Percentiles rank a stretch among this genome's conserved stretches.
Evolutionary conservation across 441 rosid species (phyloP).

Genomic region (Biscutella auriculata): DNA sequence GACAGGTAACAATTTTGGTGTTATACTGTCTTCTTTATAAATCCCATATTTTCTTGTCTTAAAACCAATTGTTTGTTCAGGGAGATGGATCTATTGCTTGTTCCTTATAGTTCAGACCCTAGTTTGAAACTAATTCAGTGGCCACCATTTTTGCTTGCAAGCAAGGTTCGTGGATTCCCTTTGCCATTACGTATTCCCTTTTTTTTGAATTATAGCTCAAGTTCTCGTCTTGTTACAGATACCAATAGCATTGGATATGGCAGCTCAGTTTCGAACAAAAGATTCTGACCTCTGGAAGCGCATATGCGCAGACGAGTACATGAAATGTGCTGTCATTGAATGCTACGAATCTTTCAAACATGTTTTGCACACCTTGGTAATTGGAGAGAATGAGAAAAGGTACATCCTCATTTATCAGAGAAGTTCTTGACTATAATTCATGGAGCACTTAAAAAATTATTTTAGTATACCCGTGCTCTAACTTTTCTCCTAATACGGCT

Average conservation of each 20-base stretch:
- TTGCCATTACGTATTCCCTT: not conserved
- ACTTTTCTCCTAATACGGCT: not conserved
- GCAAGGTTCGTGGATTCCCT: slow-evolving; percentile 60
- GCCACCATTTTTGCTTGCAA: slow-evolving; percentile 98
- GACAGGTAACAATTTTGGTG: slow-evolving; percentile 58
- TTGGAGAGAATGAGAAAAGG: slow-evolving; percentile 98
- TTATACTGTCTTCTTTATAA: not conserved
- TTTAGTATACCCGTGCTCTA: not conserved
- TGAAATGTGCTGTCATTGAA: slow-evolving; percentile 97
- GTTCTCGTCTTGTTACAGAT: slow-evolving; percentile 42
- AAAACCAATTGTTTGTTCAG: slow-evolving; percentile 38
- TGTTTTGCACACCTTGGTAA: slow-evolving; percentile 63
- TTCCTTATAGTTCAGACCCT: slow-evolving; percentile 92
- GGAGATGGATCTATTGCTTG: slow-evolving; percentile 96
- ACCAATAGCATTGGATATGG: slow-evolving; percentile 94
- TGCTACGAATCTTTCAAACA: slow-evolving; percentile 93
- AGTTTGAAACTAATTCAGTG: slow-evolving; percentile 93
- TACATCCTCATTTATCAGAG: slow-evolving; percentile 13
- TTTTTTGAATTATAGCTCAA: slow-evolving; percentile 5
- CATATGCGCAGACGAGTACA: slow-evolving; percentile 87
- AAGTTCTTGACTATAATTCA: not conserved
- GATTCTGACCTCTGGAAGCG: slow-evolving; percentile 98
- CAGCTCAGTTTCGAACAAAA: slow-evolving; percentile 69
- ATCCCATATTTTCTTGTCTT: slow-evolving; percentile 3
- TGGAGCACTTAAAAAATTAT: not conserved